Conservation (phyloP, 805 yeast species). For the Hanseniaspora hatyaiensis region DNA sequence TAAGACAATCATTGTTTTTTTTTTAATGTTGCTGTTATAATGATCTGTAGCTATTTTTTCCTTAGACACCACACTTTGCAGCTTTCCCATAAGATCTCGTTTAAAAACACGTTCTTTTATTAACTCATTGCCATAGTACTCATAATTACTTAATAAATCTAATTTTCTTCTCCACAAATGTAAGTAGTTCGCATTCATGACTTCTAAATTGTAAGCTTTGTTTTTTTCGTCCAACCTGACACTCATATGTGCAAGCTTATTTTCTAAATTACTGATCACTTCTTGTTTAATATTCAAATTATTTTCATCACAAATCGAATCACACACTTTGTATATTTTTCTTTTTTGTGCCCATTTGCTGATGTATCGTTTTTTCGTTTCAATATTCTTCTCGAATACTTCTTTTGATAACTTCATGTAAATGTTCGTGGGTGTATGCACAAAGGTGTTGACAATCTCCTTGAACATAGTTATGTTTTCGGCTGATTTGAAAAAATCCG, state of each 20-base stretch:
- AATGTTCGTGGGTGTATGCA: slow-evolving; percentile 1
- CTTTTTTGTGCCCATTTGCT: neutral
- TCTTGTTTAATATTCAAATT: too few species aligned
- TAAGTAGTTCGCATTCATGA: neutral
- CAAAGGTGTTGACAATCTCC: slow-evolving; percentile 2
- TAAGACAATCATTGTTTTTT: too few species aligned
- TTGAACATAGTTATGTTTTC: neutral
- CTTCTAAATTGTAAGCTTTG: neutral
- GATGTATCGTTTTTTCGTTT: neutral
- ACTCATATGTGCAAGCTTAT: neutral
- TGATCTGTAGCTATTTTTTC: neutral
- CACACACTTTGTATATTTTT: neutral
- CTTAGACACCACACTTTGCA: neutral
- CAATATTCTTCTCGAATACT: neutral
- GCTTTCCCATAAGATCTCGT: neutral
- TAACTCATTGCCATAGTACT: slow-evolving; percentile 5
- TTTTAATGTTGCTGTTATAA: too few species aligned
- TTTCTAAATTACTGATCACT: too few species aligned
- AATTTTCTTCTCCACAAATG: neutral
- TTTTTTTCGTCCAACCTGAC: too few species aligned
- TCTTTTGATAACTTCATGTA: slow-evolving; percentile 11
- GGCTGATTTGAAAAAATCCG: neutral
- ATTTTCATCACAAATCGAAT: neutral
- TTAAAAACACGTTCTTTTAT: slow-evolving; percentile 6
- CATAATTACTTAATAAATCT: neutral